A percentile compares a stretch with the other conserved stretches of the same genome.
These are phyloP conservation scores for Schoenoplectus tabernaemontani DNA, from an alignment of 202 grass and related monocot genomes.

Conservation along the genomic window DNA sequence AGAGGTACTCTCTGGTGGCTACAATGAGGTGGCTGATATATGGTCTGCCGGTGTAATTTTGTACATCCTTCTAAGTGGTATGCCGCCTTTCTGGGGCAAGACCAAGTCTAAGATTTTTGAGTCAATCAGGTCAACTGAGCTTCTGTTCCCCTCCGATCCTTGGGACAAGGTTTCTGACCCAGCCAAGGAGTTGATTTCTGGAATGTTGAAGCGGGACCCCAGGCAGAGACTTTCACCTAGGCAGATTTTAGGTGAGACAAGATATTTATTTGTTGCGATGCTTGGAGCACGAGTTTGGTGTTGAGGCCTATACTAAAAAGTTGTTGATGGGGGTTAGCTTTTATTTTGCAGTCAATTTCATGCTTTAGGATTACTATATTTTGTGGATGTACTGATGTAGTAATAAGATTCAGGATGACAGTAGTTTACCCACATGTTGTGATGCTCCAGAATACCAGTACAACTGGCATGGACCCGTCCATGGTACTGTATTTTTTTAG, in stretches of 20 bases:
- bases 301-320: neutral
- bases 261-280: neutral
- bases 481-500: neutral
- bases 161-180: constrained; percentile 73
- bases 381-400: neutral
- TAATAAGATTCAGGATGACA: neutral
- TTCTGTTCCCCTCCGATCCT: constrained; percentile 67
- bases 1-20: constrained; percentile 79
- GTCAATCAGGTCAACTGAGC: constrained; percentile 63
- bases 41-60: constrained; percentile 94
- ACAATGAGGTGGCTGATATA: constrained; percentile 86
- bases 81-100: constrained; percentile 87
- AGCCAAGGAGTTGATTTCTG: constrained; percentile 60
- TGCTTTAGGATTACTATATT: neutral
- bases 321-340: neutral
- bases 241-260: constrained; percentile 65
- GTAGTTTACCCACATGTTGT: neutral
- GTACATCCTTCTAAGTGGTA: constrained; percentile 88
- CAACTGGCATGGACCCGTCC: neutral
- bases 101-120: constrained; percentile 91
- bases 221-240: constrained; percentile 49
- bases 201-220: constrained; percentile 66
- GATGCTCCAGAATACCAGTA: neutral
- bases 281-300: neutral
- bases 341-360: neutral